These are phyloP conservation scores for Scutellaria baicalensis DNA, from an alignment of 257 asterid species.

Conservation along the genomic window DNA sequence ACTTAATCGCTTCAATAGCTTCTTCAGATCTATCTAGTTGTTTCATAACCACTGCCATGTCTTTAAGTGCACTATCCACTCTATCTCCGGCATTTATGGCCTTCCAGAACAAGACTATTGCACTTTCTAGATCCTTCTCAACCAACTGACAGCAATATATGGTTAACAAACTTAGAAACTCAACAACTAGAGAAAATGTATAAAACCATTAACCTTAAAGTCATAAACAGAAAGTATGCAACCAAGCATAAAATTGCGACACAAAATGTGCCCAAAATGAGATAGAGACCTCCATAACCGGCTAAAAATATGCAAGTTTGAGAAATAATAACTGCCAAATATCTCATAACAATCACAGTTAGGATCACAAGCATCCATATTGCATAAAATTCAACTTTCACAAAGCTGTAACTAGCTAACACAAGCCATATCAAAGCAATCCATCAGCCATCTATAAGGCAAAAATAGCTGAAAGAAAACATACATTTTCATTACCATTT, in stretches of 20 bases:
- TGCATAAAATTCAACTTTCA: not conserved
- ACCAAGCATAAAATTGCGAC: not conserved
- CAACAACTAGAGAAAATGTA: not conserved
- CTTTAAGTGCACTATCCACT: constrained; percentile 90
- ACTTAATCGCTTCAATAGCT: constrained; percentile 82
- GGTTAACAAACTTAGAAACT: not conserved
- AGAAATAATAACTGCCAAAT: not conserved
- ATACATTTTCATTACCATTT: not conserved
- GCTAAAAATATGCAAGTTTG: not conserved
- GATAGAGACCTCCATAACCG: not conserved
- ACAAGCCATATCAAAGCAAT: not conserved
- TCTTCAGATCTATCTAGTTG: constrained; percentile 74
- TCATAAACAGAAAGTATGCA: not conserved
- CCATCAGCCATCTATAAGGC: not conserved
- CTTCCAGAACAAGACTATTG: constrained; percentile 69
- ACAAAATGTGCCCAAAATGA: not conserved
- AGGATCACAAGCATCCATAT: not conserved
- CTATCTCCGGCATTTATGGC: constrained; percentile 80
- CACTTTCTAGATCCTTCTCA: constrained; percentile 72
- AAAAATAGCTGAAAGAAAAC: not conserved
- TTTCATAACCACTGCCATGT: constrained; percentile 92
- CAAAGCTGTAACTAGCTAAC: not conserved
- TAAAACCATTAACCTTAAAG: not conserved
- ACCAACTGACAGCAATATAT: constrained; percentile 45
- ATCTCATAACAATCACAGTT: not conserved